Conservation (phyloP, 345 rosid genomes). For the Eucalyptus caleyi region DNA sequence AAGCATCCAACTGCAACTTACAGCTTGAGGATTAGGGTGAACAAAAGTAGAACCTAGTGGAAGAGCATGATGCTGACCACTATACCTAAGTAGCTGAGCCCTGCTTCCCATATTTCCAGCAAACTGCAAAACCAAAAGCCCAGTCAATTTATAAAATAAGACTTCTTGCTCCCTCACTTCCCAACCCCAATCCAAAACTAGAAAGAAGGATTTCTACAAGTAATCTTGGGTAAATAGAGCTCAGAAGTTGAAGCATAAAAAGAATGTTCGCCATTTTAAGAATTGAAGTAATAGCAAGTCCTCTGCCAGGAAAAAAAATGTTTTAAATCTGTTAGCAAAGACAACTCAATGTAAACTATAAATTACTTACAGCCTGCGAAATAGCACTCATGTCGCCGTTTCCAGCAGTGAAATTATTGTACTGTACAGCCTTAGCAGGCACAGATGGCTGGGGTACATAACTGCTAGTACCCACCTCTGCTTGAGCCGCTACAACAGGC, state of each 20-base stretch:
- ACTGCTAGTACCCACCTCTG: slow-evolving; percentile 38
- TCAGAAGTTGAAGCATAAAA: neutral
- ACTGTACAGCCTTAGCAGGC: slow-evolving; percentile 47
- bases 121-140: slow-evolving; percentile 14
- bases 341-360: neutral
- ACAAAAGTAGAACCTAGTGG: slow-evolving; percentile 48
- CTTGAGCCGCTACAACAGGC: slow-evolving; percentile 40
- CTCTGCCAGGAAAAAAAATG: neutral
- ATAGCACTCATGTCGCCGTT: slow-evolving; percentile 28
- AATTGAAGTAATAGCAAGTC: neutral
- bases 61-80: slow-evolving; percentile 51
- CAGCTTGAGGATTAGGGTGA: slow-evolving; percentile 56
- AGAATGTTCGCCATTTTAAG: neutral
- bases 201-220: neutral
- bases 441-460: slow-evolving; percentile 34
- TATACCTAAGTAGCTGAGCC: slow-evolving; percentile 46
- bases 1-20: slow-evolving; percentile 7
- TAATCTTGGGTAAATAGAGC: neutral
- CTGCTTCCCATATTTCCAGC: slow-evolving; percentile 51
- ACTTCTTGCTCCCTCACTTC: neutral
- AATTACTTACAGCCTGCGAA: slow-evolving; percentile 50
- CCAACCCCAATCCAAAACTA: neutral
- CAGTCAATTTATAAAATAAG: neutral
- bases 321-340: neutral
- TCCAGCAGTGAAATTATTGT: slow-evolving; percentile 31